These are phyloP conservation scores for Flaveria bidentis DNA, from an alignment of 129 eudicot species.

Conservation along the genomic window DNA sequence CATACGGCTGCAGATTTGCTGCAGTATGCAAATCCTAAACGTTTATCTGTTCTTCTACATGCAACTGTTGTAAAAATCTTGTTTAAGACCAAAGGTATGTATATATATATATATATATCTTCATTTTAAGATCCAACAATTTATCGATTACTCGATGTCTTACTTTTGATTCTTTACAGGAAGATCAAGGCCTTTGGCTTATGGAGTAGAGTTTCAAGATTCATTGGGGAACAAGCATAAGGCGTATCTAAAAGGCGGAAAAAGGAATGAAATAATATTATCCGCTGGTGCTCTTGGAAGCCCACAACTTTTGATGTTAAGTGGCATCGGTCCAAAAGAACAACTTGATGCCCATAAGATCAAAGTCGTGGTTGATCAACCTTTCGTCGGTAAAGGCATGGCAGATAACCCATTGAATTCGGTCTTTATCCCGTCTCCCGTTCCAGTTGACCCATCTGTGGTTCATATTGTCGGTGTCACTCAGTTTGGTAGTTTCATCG, in stretches of 20 bases:
- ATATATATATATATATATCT: not conserved
- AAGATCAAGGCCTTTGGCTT: conserved; percentile 48
- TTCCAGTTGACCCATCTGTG: conserved; percentile 40
- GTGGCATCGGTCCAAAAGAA: conserved; percentile 63
- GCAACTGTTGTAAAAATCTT: not conserved
- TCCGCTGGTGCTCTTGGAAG: conserved; percentile 69
- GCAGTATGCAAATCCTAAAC: conserved; percentile 3
- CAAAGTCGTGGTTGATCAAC: conserved; percentile 46
- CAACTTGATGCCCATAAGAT: conserved; percentile 55
- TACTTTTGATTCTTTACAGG: conserved; percentile 34
- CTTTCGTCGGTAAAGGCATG: conserved; percentile 64
- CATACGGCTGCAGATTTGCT: conserved; percentile 14
- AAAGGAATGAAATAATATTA: conserved; percentile 53
- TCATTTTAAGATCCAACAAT: not conserved
- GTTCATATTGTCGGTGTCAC: conserved; percentile 58
- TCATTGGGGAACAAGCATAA: conserved; percentile 47
- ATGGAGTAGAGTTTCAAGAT: conserved; percentile 61
- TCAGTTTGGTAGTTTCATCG: conserved; percentile 52
- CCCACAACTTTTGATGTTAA: conserved; percentile 62
- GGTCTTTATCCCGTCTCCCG: conserved; percentile 50
- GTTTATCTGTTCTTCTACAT: not conserved
- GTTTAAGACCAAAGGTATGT: not conserved
- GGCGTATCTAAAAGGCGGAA: conserved; percentile 42
- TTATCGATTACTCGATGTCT: not conserved
- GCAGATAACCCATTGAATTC: conserved; percentile 62